These are phyloP conservation scores for Tanacetum coccineum DNA, from an alignment of 129 eudicot genomes.

Conservation along the genomic window DNA sequence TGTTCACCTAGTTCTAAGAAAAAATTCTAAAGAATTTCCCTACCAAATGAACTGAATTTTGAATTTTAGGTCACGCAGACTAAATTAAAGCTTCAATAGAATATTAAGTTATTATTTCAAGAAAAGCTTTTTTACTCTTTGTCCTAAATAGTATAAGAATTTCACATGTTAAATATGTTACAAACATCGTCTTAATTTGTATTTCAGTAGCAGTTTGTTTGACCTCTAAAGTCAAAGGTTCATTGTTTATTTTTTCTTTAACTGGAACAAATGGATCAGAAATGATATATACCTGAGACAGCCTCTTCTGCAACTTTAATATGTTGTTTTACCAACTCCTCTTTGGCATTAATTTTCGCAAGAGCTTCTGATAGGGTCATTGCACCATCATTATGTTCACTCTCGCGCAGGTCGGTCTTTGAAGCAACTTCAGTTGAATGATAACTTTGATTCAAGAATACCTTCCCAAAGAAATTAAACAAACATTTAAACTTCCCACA, in stretches of 20 bases:
- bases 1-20: background rate
- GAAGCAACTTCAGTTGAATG: conserved; percentile 17
- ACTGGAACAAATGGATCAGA: background rate
- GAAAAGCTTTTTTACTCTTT: background rate
- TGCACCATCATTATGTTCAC: conserved; percentile 23
- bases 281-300: conserved; percentile 32
- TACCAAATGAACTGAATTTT: conserved; percentile 4
- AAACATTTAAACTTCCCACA: background rate
- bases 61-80: background rate
- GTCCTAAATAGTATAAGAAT: background rate
- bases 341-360: conserved; percentile 32
- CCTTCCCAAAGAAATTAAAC: conserved; percentile 15
- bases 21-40: background rate
- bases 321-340: conserved; percentile 35
- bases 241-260: background rate
- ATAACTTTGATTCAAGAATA: conserved; percentile 21
- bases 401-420: conserved; percentile 10
- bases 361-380: conserved; percentile 33
- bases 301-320: conserved; percentile 44
- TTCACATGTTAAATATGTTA: background rate
- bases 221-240: conserved; percentile 18
- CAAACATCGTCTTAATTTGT: background rate
- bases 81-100: background rate
- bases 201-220: background rate
- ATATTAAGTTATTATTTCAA: background rate